These are phyloP conservation scores for Rhododendron molle DNA, from an alignment of 148 eudicot species.

Conservation along the genomic window DNA sequence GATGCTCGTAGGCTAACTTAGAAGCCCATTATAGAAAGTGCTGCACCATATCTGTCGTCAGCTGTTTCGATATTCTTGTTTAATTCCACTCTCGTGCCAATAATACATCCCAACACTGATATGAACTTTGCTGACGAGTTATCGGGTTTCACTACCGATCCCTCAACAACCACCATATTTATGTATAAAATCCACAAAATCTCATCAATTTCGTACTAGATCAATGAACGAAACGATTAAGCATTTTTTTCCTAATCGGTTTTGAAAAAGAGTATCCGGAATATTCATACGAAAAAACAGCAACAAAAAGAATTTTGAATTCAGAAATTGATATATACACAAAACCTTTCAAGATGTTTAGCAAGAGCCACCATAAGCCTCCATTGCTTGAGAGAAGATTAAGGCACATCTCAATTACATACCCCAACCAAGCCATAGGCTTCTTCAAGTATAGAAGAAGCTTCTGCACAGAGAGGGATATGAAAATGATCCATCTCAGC, in stretches of 20 bases:
- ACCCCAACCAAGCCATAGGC: constrained; percentile 29
- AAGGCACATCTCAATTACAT: constrained; percentile 21
- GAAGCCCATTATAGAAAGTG: constrained; percentile 37
- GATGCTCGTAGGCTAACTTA: constrained; percentile 39
- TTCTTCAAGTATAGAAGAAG: constrained; percentile 11
- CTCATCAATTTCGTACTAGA: background rate
- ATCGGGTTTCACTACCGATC: constrained; percentile 27
- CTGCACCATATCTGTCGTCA: constrained; percentile 16
- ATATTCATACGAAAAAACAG: too few species aligned
- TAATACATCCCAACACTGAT: constrained; percentile 28
- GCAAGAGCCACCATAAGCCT: constrained; percentile 21
- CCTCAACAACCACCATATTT: constrained; percentile 1
- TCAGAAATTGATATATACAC: too few species aligned
- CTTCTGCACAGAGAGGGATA: constrained; percentile 27
- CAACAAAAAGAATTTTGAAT: too few species aligned
- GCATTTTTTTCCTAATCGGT: too few species aligned
- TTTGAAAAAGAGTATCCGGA: too few species aligned
- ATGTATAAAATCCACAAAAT: background rate
- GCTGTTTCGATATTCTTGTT: constrained; percentile 18
- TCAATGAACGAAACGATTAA: background rate
- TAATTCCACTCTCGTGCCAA: constrained; percentile 31
- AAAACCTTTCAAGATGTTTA: constrained; percentile 25
- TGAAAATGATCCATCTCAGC: constrained; percentile 30
- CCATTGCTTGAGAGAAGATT: constrained; percentile 34
- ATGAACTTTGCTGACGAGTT: constrained; percentile 12